phyloP scores from a whole-genome alignment of 176 grass and related monocot genomes.

The Rhynchospora pubera region DNA sequence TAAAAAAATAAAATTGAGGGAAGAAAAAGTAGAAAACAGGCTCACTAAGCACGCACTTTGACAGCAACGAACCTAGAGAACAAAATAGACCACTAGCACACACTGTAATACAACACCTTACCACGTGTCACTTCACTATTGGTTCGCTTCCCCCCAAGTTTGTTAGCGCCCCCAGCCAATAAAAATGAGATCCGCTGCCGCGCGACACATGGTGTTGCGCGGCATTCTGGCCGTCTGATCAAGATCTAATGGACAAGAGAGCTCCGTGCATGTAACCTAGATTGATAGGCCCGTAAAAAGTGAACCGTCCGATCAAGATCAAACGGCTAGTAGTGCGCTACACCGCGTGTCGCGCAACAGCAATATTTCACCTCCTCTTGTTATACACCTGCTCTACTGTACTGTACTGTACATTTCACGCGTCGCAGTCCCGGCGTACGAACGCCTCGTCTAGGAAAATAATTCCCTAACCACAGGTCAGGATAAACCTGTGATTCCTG shows the following conservation, averaged over 20 bases:
- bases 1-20: not conserved
- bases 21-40: not conserved
- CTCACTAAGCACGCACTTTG: not conserved
- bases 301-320: too few species aligned
- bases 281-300: too few species aligned
- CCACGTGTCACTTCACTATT: not conserved
- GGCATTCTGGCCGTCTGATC: too few species aligned
- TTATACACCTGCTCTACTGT: not conserved
- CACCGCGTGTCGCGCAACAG: too few species aligned
- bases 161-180: not conserved
- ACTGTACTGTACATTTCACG: not conserved
- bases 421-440: not conserved
- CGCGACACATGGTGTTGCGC: too few species aligned
- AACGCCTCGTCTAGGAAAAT: not conserved
- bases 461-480: not conserved
- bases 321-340: too few species aligned
- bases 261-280: too few species aligned
- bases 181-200: too few species aligned
- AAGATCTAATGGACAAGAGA: too few species aligned
- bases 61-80: not conserved
- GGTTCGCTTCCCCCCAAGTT: not conserved
- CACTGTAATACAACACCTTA: not conserved
- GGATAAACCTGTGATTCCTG: constrained; percentile 25
- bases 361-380: not conserved
- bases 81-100: not conserved